Conservation (phyloP, 2,329 filamentous ascomycete species). For the Sclerotinia trifoliorum region DNA sequence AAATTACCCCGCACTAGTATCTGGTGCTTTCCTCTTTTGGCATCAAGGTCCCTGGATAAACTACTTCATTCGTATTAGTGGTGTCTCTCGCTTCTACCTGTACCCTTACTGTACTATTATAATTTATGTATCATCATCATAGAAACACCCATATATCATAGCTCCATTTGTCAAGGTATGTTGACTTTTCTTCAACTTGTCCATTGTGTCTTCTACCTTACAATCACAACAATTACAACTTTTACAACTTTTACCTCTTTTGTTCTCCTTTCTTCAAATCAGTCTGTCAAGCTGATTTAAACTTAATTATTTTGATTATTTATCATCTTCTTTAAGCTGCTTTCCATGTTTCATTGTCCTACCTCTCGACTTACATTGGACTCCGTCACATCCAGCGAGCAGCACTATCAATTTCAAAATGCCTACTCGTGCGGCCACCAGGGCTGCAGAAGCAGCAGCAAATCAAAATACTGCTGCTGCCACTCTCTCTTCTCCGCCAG, state of each 20-base stretch:
- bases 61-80: background rate
- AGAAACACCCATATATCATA: background rate
- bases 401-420: background rate
- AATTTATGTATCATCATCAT: background rate
- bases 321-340: background rate
- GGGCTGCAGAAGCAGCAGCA: slow-evolving; percentile 4
- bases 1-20: background rate
- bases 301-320: background rate
- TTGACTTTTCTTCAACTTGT: background rate
- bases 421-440: slow-evolving; percentile 18
- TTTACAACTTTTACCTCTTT: background rate
- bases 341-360: background rate
- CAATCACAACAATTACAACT: background rate
- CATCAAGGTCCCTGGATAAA: background rate
- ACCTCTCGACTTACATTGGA: background rate
- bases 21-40: background rate
- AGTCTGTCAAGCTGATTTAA: background rate
- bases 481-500: slow-evolving; percentile 15
- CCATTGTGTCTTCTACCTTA: background rate
- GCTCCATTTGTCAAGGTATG: too few species aligned
- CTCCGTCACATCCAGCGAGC: background rate
- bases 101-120: background rate
- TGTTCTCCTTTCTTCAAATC: background rate
- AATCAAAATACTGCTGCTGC: background rate
- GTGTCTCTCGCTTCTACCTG: background rate